These are phyloP conservation scores for Pythium dissotocum DNA, from an alignment of 352 stramenopile genomes.

Conservation along the genomic window DNA sequence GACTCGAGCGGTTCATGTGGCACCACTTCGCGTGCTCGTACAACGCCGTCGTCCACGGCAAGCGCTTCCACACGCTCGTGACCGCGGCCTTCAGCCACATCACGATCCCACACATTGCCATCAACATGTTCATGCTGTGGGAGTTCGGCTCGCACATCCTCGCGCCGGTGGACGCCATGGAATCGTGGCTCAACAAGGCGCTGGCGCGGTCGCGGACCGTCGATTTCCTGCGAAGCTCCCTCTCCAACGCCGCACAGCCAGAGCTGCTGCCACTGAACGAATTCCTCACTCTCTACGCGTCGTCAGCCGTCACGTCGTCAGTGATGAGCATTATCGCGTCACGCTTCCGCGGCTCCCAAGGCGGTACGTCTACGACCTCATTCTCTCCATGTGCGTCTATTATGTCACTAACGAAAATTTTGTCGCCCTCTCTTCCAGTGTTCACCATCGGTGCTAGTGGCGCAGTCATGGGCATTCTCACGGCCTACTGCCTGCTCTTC, in stretches of 20 bases:
- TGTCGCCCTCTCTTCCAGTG: constrained; percentile 33
- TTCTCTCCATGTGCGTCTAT: too few relatives aligned
- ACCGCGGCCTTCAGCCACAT: constrained; percentile 86
- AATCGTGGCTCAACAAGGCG: constrained; percentile 52
- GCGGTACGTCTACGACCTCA: constrained; percentile 32
- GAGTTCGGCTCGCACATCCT: constrained; percentile 78
- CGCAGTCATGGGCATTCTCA: constrained; percentile 80
- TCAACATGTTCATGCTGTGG: constrained; percentile 92
- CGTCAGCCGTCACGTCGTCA: constrained; percentile 70
- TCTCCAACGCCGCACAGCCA: constrained; percentile 23
- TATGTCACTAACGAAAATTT: not conserved
- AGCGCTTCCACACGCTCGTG: constrained; percentile 70
- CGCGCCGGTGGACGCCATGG: constrained; percentile 31
- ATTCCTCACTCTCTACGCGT: constrained; percentile 72
- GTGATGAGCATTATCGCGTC: constrained; percentile 67
- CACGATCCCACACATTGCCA: constrained; percentile 73
- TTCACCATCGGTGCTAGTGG: constrained; percentile 83
- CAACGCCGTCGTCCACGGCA: constrained; percentile 60
- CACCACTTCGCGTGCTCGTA: constrained; percentile 84
- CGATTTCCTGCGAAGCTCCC: constrained; percentile 39
- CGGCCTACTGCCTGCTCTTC: constrained; percentile 73
- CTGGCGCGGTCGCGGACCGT: constrained; percentile 51
- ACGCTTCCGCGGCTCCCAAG: constrained; percentile 54
- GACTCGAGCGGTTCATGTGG: constrained; percentile 78
- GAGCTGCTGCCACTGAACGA: constrained; percentile 58